phyloP scores from a whole-genome alignment of 2,329 filamentous ascomycete genomes.

The Sphaerulina vaccinii region DNA sequence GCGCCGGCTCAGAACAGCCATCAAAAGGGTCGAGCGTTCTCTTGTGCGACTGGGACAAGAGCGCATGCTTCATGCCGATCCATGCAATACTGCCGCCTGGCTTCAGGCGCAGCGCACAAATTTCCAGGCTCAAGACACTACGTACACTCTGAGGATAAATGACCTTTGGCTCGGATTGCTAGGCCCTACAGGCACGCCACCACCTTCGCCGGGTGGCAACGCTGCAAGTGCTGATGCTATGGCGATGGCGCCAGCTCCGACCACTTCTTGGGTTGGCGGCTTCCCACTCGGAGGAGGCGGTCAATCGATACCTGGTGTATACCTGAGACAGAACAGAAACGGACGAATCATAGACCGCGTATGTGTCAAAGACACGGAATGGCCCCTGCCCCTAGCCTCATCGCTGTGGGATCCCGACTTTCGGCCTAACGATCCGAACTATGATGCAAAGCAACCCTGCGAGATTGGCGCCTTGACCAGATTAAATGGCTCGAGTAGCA shows the following conservation, averaged over 20 bases:
- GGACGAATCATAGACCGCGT: constrained; percentile 9
- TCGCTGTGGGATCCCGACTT: constrained; percentile 5
- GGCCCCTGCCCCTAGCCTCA: not conserved
- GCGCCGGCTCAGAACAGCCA: not conserved
- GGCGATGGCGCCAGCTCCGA: constrained; percentile 1
- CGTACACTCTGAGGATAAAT: not conserved
- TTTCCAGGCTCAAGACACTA: not conserved
- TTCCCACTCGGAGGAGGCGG: constrained; percentile 1
- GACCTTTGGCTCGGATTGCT: not conserved
- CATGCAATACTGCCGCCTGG: not conserved
- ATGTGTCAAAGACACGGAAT: constrained; percentile 9
- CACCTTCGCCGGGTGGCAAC: not conserved
- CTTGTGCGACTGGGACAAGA: not conserved
- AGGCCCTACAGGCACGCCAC: not conserved
- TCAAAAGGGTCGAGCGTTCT: not conserved
- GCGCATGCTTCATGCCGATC: not conserved
- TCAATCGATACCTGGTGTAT: not conserved
- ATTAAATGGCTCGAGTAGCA: not conserved
- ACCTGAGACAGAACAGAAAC: constrained; percentile 5
- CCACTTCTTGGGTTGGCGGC: constrained; percentile 1
- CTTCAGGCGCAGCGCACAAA: not conserved
- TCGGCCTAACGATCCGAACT: not conserved
- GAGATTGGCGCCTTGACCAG: constrained; percentile 8
- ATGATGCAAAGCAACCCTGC: not conserved
- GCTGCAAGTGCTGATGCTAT: not conserved